Conservation (phyloP, 371 early-diverging fungal species). For the Amoeboaphelidium occidentale region DNA sequence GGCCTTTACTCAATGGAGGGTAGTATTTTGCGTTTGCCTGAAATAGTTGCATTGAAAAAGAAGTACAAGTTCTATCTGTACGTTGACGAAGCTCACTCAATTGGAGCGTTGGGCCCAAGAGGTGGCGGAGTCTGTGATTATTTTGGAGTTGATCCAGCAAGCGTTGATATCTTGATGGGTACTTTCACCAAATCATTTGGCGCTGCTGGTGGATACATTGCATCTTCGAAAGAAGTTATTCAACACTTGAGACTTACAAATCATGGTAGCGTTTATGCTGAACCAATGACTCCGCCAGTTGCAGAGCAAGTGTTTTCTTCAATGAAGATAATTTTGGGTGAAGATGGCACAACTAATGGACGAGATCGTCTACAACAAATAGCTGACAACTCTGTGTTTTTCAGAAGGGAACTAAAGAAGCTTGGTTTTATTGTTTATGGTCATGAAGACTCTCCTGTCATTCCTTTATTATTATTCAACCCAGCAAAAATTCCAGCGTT, state of each 20-base stretch:
- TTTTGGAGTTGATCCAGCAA: conserved; percentile 56
- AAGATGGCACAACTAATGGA: conserved; percentile 58
- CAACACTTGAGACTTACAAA: conserved; percentile 53
- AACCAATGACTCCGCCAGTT: conserved; percentile 78
- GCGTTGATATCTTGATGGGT: conserved; percentile 97
- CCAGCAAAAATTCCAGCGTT: conserved; percentile 97
- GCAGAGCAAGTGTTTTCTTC: conserved; percentile 77
- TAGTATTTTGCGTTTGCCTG: conserved; percentile 65
- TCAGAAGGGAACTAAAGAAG: conserved; percentile 49
- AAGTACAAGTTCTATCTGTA: conserved; percentile 97
- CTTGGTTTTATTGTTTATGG: conserved; percentile 94
- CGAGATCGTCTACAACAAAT: conserved; percentile 52
- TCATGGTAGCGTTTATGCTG: conserved; percentile 74
- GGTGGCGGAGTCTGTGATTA: conserved; percentile 97
- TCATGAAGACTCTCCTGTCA: conserved; percentile 73
- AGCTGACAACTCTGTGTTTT: conserved; percentile 65
- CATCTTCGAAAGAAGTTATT: conserved; percentile 42
- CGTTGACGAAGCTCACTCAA: conserved; percentile 98
- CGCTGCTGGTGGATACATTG: conserved; percentile 94
- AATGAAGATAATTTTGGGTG: conserved; percentile 68
- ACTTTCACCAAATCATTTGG: conserved; percentile 99
- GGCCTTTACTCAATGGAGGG: conserved; percentile 99
- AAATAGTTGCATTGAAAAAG: conserved; percentile 69
- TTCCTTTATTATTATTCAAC: conserved; percentile 89
- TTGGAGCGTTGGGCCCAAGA: conserved; percentile 78